phyloP scores from a whole-genome alignment of 73 alveolate genomes.

The Uronychia binucleata region DNA sequence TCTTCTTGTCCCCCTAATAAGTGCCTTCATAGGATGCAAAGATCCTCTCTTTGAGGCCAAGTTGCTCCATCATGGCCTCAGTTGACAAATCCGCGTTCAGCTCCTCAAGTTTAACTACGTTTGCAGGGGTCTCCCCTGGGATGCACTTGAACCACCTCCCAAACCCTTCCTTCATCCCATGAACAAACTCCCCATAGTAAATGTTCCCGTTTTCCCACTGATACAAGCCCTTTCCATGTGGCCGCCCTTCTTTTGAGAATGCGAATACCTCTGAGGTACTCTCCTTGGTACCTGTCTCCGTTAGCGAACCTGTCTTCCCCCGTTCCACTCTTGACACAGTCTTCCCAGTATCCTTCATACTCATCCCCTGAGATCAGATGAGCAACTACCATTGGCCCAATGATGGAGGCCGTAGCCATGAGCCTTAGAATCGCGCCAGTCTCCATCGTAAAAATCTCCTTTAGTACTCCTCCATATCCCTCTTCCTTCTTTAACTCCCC shows the following conservation, averaged over 20 bases:
- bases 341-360: slow-evolving; percentile 46
- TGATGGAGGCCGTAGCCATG: slow-evolving; percentile 2
- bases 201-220: background rate
- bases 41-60: too few species aligned
- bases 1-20: too few species aligned
- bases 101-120: too few species aligned
- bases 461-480: background rate
- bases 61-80: too few species aligned
- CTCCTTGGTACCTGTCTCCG: slow-evolving; percentile 53
- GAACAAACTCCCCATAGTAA: background rate
- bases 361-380: background rate
- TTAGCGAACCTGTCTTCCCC: slow-evolving; percentile 51
- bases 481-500: slow-evolving; percentile 18
- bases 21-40: too few species aligned
- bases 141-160: background rate
- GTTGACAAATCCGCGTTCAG: too few species aligned
- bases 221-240: background rate
- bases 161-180: background rate
- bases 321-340: slow-evolving; percentile 47
- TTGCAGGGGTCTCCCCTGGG: too few species aligned
- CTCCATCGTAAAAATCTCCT: slow-evolving; percentile 10
- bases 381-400: background rate
- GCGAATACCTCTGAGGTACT: slow-evolving; percentile 45
- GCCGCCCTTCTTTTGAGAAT: slow-evolving; percentile 45
- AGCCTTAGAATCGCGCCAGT: background rate